Percentiles rank a stretch among this genome's conserved stretches.
phyloP scores from a whole-genome alignment of 495 filamentous ascomycete genomes.

The Mytilinidion resinicola region DNA sequence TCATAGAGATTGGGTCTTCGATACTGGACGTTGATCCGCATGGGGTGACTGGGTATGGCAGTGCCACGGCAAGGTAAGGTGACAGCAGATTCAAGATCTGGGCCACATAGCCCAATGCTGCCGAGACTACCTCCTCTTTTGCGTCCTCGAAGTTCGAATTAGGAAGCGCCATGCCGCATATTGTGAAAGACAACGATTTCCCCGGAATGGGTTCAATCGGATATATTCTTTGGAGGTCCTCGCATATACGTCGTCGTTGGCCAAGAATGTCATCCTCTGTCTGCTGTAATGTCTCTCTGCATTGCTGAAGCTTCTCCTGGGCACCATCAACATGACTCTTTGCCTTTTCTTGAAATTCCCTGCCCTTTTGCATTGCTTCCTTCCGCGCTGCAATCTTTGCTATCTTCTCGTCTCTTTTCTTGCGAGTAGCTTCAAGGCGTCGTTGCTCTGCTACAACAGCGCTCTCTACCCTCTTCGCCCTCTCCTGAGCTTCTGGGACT shows the following conservation, averaged over 20 bases:
- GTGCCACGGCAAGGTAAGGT: constrained; percentile 68
- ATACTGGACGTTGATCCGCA: constrained; percentile 70
- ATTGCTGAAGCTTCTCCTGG: constrained; percentile 52
- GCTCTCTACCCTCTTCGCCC: constrained; percentile 49
- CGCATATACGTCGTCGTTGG: constrained; percentile 79
- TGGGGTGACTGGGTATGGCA: constrained; percentile 74
- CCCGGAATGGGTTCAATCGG: constrained; percentile 63
- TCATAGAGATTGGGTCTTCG: constrained; percentile 67
- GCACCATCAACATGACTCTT: constrained; percentile 44
- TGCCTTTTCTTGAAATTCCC: constrained; percentile 50
- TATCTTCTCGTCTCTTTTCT: constrained; percentile 56
- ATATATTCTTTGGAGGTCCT: constrained; percentile 71
- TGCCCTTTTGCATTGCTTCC: constrained; percentile 59
- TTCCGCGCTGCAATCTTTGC: constrained; percentile 59
- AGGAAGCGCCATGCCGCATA: constrained; percentile 67
- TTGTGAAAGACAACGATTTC: constrained; percentile 66
- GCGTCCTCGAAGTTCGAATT: constrained; percentile 65
- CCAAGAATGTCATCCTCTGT: constrained; percentile 61
- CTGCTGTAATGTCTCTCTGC: constrained; percentile 46
- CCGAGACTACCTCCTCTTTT: constrained; percentile 64
- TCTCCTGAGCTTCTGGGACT: constrained; percentile 60
- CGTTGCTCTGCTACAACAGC: constrained; percentile 59
- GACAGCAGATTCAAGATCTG: constrained; percentile 70
- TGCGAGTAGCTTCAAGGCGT: constrained; percentile 52
- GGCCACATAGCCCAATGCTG: constrained; percentile 76